Percentiles rank a stretch among this genome's conserved stretches.
Evolutionary conservation across 2,329 filamentous ascomycete species (phyloP).

Genomic region (Colletotrichum tropicicola): DNA sequence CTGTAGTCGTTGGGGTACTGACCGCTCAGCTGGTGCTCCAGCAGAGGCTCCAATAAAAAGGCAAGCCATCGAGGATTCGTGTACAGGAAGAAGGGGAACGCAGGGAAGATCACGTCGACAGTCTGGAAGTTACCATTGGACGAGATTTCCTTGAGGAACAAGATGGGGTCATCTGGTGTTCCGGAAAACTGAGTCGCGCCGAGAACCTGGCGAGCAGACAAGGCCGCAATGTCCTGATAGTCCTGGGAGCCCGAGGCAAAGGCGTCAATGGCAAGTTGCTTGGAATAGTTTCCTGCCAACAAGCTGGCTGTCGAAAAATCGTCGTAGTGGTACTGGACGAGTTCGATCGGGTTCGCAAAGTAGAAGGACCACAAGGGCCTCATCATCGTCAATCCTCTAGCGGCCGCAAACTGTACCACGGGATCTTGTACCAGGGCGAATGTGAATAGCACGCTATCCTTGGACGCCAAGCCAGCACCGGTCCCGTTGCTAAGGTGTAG

Average conservation of each 20-base stretch:
- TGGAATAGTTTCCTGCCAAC: slow-evolving; percentile 78
- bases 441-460: slow-evolving; percentile 75
- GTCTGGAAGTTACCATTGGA: slow-evolving; percentile 88
- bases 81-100: slow-evolving; percentile 87
- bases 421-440: slow-evolving; percentile 81
- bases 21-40: slow-evolving; percentile 83
- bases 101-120: slow-evolving; percentile 87
- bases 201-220: slow-evolving; percentile 82
- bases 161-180: slow-evolving; percentile 74
- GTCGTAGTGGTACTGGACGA: slow-evolving; percentile 79
- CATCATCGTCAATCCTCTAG: slow-evolving; percentile 81
- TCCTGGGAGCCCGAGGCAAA: slow-evolving; percentile 77
- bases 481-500: slow-evolving; percentile 57
- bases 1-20: slow-evolving; percentile 86
- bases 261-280: slow-evolving; percentile 75
- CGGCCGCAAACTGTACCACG: slow-evolving; percentile 81
- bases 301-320: slow-evolving; percentile 73
- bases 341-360: slow-evolving; percentile 68
- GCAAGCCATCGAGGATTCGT: slow-evolving; percentile 84
- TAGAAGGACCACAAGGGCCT: slow-evolving; percentile 82
- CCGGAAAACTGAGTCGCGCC: slow-evolving; percentile 81
- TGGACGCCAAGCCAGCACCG: slow-evolving; percentile 31
- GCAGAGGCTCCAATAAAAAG: slow-evolving; percentile 80
- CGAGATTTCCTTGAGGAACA: slow-evolving; percentile 88
- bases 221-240: slow-evolving; percentile 79